Evolutionary conservation across 768 basidiomycete genomes (phyloP).

Genomic region (Asterophora parasitica): DNA sequence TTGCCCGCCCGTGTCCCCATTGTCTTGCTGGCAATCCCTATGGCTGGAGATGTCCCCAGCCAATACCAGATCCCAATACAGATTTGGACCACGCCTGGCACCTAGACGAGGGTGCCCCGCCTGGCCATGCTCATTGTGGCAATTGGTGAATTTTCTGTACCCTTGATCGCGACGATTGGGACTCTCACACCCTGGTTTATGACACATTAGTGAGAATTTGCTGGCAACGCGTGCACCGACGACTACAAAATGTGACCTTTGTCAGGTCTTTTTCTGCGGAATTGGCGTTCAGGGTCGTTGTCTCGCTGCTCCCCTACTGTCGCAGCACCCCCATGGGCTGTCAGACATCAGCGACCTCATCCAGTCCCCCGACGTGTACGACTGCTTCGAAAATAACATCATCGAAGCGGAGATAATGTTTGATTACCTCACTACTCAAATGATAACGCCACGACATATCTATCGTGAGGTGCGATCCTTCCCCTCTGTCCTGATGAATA

Average conservation of each 20-base stretch:
- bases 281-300: slow-evolving; percentile 75
- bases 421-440: slow-evolving; percentile 65
- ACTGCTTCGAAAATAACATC: slow-evolving; percentile 71
- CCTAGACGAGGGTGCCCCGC: slow-evolving; percentile 71
- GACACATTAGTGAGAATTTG: slow-evolving; percentile 56
- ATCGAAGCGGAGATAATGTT: slow-evolving; percentile 83
- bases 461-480: slow-evolving; percentile 62
- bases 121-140: slow-evolving; percentile 77
- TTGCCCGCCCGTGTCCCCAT: slow-evolving; percentile 76
- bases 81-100: slow-evolving; percentile 75
- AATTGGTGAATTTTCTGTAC: slow-evolving; percentile 51
- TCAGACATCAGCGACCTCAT: slow-evolving; percentile 70
- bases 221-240: slow-evolving; percentile 68
- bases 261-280: slow-evolving; percentile 79
- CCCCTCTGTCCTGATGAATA: not conserved
- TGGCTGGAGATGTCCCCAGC: slow-evolving; percentile 80
- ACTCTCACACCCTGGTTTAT: not conserved
- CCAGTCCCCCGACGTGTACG: slow-evolving; percentile 72
- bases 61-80: slow-evolving; percentile 64
- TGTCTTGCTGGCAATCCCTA: slow-evolving; percentile 64
- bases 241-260: slow-evolving; percentile 82
- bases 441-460: slow-evolving; percentile 63
- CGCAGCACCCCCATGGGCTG: slow-evolving; percentile 68
- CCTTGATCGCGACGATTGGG: not conserved
- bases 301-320: slow-evolving; percentile 46